Evolutionary conservation across 2,329 filamentous ascomycete species (phyloP), one percentile per base, ranked within the genome.

Genomic region (Exophiala sp.): DNA sequence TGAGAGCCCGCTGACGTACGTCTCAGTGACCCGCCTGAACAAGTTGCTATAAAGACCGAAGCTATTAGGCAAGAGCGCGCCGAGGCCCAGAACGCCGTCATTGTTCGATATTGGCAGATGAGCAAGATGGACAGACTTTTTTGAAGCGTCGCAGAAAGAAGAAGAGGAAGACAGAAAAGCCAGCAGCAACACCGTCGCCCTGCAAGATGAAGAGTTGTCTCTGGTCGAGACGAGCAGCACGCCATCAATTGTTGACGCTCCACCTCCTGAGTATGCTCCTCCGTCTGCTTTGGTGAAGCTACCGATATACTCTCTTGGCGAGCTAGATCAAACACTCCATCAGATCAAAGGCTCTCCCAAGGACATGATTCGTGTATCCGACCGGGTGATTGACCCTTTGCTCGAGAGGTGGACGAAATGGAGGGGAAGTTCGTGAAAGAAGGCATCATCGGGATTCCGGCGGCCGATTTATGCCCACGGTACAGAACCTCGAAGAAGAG

Each of bases 61-160:
- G 50, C 59, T 11, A 62, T 69, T 47, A 63, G 63, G 8, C 67
- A 70, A 57, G 68, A 70, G 46, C 66, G 69, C 46, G 66, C 65
- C 2, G 69, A 71, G 47, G 64, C 63, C 2, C 68, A 72, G 51
- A 72, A 70, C 43, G 68, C 70, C 61, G 61, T 71, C n/a, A 66
- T 72, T 34, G 63, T 70, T n/a, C 62, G 68, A 34, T 69, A 70
- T 50, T 70, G 67, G 65, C 65, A 69, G 5, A 58, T 64, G 44
- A 68, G 64, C 39, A 63, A 63, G n/a, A 59, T 70, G 14, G 65
- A 68, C 46, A 54, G 62, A 4, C 52, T 72, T 14, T n/a, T 69
- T 67, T 56, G 62, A 67, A 43, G 49, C 64, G 22, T 68, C 68
- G 11, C 59, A 64, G 35, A 60, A 64, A 34, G 69, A 71, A 50